Evolutionary conservation across 495 filamentous ascomycete species (phyloP).

Genomic region (Paragyromitra xinjiangensis): DNA sequence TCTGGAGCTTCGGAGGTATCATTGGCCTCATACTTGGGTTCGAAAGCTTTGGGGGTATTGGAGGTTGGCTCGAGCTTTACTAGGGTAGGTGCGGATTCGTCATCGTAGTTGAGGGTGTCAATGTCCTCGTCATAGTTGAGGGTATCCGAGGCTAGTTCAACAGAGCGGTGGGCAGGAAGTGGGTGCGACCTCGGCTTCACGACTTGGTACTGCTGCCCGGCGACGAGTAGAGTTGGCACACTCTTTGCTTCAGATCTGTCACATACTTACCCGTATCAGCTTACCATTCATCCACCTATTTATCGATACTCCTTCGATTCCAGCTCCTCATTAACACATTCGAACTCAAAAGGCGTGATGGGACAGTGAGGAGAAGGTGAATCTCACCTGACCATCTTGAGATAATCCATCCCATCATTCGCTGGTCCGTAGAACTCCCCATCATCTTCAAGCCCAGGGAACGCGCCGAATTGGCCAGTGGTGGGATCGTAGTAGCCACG

Average conservation of each 20-base stretch:
- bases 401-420: conserved; percentile 74
- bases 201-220: conserved; percentile 48
- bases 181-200: conserved; percentile 5
- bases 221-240: conserved; percentile 70
- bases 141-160: conserved; percentile 20
- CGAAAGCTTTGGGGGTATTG: conserved; percentile 53
- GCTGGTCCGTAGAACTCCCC: conserved; percentile 67
- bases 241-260: conserved; percentile 74
- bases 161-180: conserved; percentile 1
- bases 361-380: conserved; percentile 30
- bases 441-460: conserved; percentile 76
- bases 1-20: conserved; percentile 20
- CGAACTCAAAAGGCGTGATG: conserved; percentile 19
- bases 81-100: not conserved
- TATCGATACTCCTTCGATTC: conserved; percentile 35
- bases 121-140: conserved; percentile 53
- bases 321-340: conserved; percentile 57
- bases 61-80: not conserved
- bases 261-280: conserved; percentile 61
- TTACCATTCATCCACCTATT: conserved; percentile 30
- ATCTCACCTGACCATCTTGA: conserved; percentile 81
- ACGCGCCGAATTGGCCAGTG: conserved; percentile 79
- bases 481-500: conserved; percentile 68
- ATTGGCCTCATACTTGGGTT: conserved; percentile 52
- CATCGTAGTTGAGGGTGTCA: conserved; percentile 31